Evolutionary conservation across 768 basidiomycete genomes (phyloP).

Genomic region (Termitomyces sp.): DNA sequence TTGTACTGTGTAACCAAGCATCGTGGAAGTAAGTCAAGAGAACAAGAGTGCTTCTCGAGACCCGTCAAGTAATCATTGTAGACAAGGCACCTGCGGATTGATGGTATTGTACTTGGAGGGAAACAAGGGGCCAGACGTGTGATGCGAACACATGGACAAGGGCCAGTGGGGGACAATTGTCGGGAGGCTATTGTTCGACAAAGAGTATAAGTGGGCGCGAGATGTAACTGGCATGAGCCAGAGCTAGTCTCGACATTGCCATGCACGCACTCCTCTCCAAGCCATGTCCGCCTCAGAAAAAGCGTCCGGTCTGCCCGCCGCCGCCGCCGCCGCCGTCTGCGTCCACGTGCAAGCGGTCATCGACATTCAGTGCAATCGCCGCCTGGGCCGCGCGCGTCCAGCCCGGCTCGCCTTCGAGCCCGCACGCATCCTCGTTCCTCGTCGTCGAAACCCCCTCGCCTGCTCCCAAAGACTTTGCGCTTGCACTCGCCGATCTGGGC

Average conservation of each 20-base stretch:
- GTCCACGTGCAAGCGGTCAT: constrained; percentile 23
- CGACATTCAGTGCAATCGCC: constrained; percentile 43
- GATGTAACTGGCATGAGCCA: not conserved
- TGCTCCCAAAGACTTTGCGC: constrained; percentile 37
- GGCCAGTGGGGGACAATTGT: not conserved
- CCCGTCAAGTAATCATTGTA: not conserved
- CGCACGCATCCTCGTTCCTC: constrained; percentile 23
- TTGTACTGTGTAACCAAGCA: not conserved
- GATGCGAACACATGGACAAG: not conserved
- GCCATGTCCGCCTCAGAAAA: constrained; percentile 33
- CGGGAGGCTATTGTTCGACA: not conserved
- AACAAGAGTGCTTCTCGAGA: not conserved
- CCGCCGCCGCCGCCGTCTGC: constrained; percentile 20
- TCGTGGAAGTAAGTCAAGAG: not conserved
- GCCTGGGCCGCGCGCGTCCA: constrained; percentile 63
- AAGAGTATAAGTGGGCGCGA: not conserved
- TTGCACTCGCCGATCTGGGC: constrained; percentile 54
- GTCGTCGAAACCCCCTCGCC: constrained; percentile 24
- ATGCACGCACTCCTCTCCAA: constrained; percentile 37
- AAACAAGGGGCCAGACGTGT: not conserved
- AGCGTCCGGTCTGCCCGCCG: constrained; percentile 24
- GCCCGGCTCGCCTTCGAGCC: constrained; percentile 53
- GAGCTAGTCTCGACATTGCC: not conserved
- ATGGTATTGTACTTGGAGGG: not conserved
- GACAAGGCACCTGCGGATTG: not conserved